phyloP scores from a whole-genome alignment of 345 rosid species.

The Luvunga scandens region DNA sequence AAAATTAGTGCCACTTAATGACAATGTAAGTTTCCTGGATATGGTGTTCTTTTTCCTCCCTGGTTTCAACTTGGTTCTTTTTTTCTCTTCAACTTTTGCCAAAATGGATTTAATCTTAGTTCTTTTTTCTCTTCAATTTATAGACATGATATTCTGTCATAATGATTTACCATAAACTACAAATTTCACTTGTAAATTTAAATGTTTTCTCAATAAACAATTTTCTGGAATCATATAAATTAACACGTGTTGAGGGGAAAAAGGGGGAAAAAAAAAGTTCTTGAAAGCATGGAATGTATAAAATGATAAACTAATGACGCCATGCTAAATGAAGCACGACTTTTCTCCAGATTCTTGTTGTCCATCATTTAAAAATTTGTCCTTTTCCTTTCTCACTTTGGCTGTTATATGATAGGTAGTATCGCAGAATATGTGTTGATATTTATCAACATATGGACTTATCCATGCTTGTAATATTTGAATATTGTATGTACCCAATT shows the following conservation, averaged over 20 bases:
- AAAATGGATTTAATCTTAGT: not conserved
- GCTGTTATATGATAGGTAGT: not conserved
- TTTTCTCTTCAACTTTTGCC: not conserved
- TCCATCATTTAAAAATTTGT: not conserved
- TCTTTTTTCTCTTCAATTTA: not conserved
- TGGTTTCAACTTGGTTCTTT: not conserved
- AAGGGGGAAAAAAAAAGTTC: too few relatives aligned
- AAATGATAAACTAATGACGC: not conserved
- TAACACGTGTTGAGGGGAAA: too few relatives aligned
- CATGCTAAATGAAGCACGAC: not conserved
- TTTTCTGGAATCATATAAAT: too few relatives aligned
- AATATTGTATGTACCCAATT: not conserved
- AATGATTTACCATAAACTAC: not conserved
- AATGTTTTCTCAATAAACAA: not conserved
- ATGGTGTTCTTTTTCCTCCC: constrained; percentile 1
- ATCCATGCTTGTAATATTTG: not conserved
- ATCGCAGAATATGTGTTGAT: not conserved
- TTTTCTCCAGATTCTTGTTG: not conserved
- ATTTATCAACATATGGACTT: not conserved
- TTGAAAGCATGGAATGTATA: not conserved
- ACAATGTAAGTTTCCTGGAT: constrained; percentile 28
- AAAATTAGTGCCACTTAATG: constrained; percentile 24
- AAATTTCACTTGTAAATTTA: not conserved
- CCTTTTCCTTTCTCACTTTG: not conserved
- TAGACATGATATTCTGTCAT: not conserved